phyloP scores from a whole-genome alignment of 73 alveolate species.

The Paramecium octaurelia region DNA sequence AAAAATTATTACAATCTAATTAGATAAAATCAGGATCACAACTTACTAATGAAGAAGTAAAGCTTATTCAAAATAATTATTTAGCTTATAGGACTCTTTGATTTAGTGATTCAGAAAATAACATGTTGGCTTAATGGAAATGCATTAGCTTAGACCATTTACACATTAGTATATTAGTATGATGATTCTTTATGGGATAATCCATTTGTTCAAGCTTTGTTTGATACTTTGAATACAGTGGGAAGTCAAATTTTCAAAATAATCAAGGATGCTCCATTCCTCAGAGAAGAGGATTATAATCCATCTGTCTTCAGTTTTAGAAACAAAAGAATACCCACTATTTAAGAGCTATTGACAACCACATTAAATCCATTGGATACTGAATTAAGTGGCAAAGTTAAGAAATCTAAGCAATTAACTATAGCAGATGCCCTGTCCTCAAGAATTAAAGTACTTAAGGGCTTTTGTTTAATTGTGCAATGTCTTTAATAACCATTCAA shows the following conservation, averaged over 20 bases:
- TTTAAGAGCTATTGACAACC: neutral
- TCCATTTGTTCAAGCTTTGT: neutral
- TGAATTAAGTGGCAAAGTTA: neutral
- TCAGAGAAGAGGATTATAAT: constrained; percentile 45
- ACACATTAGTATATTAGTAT: neutral
- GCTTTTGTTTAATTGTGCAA: neutral
- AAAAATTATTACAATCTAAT: neutral
- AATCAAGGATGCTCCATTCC: constrained; percentile 35
- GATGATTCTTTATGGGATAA: neutral
- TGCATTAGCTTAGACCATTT: constrained; percentile 32
- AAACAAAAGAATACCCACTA: neutral
- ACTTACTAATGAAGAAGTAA: neutral
- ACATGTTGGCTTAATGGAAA: constrained; percentile 22
- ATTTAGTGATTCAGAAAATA: neutral
- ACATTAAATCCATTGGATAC: neutral
- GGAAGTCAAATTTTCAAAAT: neutral
- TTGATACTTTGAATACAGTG: neutral
- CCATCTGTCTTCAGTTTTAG: constrained; percentile 33
- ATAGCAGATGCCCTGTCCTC: constrained; percentile 2
- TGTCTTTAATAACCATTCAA: neutral
- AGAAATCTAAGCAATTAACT: neutral
- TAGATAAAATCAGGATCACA: neutral
- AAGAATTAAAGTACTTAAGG: constrained; percentile 10
- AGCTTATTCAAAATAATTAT: neutral
- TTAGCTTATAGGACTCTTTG: constrained; percentile 9